phyloP scores from a whole-genome alignment of 805 yeast species.

The Lipomyces yamadae region DNA sequence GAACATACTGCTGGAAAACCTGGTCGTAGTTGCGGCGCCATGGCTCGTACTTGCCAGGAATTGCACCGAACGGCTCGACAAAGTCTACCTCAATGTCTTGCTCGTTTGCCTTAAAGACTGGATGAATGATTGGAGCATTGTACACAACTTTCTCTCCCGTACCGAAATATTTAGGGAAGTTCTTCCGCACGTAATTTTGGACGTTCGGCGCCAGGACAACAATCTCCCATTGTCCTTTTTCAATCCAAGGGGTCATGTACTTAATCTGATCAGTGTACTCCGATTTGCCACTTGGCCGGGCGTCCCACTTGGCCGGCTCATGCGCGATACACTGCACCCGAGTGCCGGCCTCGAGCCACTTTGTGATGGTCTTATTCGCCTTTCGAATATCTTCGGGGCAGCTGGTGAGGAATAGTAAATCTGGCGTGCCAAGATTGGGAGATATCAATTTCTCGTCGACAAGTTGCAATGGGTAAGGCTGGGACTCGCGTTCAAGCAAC shows the following conservation, averaged over 20 bases:
- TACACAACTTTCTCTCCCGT: slow-evolving; percentile 24
- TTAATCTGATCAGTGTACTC: slow-evolving; percentile 29
- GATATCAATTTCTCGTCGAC: background rate
- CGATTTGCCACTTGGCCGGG: slow-evolving; percentile 10
- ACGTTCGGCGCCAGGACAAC: slow-evolving; percentile 35
- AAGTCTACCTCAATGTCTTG: slow-evolving; percentile 19
- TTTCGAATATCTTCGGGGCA: slow-evolving; percentile 24
- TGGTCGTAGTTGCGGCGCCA: slow-evolving; percentile 34
- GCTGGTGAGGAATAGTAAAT: slow-evolving; percentile 18
- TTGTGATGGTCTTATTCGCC: background rate
- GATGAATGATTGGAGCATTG: slow-evolving; percentile 29
- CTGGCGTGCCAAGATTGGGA: slow-evolving; percentile 13
- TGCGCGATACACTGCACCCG: slow-evolving; percentile 24
- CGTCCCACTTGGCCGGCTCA: slow-evolving; percentile 25
- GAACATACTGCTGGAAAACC: slow-evolving; percentile 29
- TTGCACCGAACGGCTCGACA: slow-evolving; percentile 29
- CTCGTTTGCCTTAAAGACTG: slow-evolving; percentile 23
- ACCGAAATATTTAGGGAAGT: slow-evolving; percentile 30
- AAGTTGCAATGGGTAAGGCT: slow-evolving; percentile 17
- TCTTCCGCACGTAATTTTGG: slow-evolving; percentile 21
- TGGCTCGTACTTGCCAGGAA: slow-evolving; percentile 37
- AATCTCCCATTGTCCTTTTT: slow-evolving; percentile 33
- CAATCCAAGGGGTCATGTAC: slow-evolving; percentile 35
- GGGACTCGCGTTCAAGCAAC: slow-evolving; percentile 17
- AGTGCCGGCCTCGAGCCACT: slow-evolving; percentile 19